Evolutionary conservation across 2,329 filamentous ascomycete genomes (phyloP).

Genomic region (Penicillium sp.): DNA sequence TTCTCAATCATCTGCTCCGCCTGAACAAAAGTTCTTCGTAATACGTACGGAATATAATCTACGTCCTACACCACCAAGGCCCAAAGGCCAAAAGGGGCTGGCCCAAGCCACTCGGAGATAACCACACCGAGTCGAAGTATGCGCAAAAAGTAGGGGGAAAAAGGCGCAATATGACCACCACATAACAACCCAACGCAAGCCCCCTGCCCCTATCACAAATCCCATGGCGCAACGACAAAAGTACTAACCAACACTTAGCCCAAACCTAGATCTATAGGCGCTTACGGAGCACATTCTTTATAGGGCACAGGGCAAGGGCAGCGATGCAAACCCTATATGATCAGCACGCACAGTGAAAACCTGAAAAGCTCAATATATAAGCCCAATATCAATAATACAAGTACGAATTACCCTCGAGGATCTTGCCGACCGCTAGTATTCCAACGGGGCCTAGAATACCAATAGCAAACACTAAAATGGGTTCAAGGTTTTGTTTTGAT

Average conservation of each 20-base stretch:
- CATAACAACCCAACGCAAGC: background rate
- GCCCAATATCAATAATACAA: background rate
- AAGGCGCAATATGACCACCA: background rate
- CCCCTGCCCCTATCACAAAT: background rate
- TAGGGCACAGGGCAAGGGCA: slow-evolving; percentile 32
- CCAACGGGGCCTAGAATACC: slow-evolving; percentile 1
- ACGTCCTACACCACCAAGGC: background rate
- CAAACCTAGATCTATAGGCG: background rate
- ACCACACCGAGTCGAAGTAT: background rate
- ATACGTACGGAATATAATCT: background rate
- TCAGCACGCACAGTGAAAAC: slow-evolving; percentile 21
- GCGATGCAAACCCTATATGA: slow-evolving; percentile 19
- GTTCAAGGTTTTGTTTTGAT: slow-evolving; percentile 17
- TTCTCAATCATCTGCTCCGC: background rate
- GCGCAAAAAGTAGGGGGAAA: background rate
- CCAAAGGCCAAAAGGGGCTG: background rate
- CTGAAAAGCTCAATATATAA: background rate
- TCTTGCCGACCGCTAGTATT: slow-evolving; percentile 7
- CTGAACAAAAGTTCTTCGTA: background rate
- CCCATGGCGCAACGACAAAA: background rate
- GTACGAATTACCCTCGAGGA: background rate
- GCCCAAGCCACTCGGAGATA: slow-evolving; percentile 3
- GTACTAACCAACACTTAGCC: background rate
- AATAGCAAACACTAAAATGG: background rate
- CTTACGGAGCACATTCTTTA: background rate